Base-by-base conservation (phyloP, 1,139 yeast genomes). In the Blastobotrys raffinosifermentans region DNA sequence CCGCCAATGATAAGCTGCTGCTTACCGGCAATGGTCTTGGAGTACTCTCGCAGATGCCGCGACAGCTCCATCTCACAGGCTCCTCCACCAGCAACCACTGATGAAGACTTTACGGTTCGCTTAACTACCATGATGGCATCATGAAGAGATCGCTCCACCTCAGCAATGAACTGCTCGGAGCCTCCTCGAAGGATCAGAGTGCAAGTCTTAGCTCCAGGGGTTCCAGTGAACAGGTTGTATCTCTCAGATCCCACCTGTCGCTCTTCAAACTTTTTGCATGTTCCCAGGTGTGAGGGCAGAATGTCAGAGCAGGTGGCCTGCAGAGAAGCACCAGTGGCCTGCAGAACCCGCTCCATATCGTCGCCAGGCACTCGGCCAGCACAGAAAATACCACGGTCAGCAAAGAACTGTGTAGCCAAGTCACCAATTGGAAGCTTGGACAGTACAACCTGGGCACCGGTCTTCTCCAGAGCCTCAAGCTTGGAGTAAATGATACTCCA, bases 91-190 rank as follows among this genome's bases (percentile, higher is more conserved):
- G 96, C 97, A 44, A 91, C 98, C 48, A 93, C 79, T 23, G 76
- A 69, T 54, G 77, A 82, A 58, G 87, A 91, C 57, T 83, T 81
- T 33, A 91, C 79, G 1, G 97, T 94, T 55, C 98, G 75, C 67
- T 89, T 89, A 34, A 91, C 97, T 61, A 93, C 87, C 98, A 91
- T 91, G 37, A 91, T 87, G 36, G 98, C 98, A 65, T 91, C 99
- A 57, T 91, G 98, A 50, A 91, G 71, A 3, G 96, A 89, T 61
- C 99, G 76, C 62, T 91, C 98, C 26, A 91, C 97, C 67, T 91
- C 99, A 26, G 96, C 96, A 59, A 93, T 89, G 38, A 91, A 96
- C 69, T 91, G 98, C 56, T 87, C 96, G 13, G 97, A 96, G 49
- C 98, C 98, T 50, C 99, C 99, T 64, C 99, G 78, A 55, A 91